These are phyloP conservation scores for Macrolepiota dolichaula DNA, from an alignment of 768 basidiomycete genomes.

Conservation along the genomic window DNA sequence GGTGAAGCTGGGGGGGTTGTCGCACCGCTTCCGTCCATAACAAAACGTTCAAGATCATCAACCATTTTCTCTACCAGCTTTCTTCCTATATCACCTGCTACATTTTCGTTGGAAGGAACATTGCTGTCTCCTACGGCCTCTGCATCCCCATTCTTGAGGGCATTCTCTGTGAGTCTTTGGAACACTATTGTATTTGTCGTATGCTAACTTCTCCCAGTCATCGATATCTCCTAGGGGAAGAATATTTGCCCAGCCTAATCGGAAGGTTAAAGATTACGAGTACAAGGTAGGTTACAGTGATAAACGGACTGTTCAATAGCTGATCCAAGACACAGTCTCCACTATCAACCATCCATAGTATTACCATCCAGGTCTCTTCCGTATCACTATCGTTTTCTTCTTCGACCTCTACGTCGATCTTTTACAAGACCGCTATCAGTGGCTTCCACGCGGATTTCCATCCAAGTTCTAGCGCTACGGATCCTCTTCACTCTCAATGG, in stretches of 20 bases:
- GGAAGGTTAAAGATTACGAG: constrained; percentile 35
- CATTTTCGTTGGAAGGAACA: not conserved
- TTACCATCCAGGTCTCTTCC: constrained; percentile 42
- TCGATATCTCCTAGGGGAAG: constrained; percentile 45
- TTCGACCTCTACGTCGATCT: constrained; percentile 27
- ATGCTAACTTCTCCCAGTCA: constrained; percentile 28
- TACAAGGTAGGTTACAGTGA: constrained; percentile 30
- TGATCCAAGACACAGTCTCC: constrained; percentile 31
- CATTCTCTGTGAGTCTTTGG: constrained; percentile 37
- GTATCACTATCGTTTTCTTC: constrained; percentile 39
- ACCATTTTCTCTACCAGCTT: constrained; percentile 10
- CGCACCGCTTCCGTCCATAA: not conserved
- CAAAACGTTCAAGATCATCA: constrained; percentile 5
- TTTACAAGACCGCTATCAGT: constrained; percentile 42
- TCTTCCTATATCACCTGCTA: constrained; percentile 15
- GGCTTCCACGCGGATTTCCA: constrained; percentile 37
- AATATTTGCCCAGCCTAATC: constrained; percentile 29
- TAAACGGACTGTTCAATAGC: not conserved
- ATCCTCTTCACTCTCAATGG: constrained; percentile 46
- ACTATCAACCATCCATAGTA: constrained; percentile 41
- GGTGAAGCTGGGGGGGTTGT: constrained; percentile 4
- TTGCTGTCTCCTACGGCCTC: constrained; percentile 25
- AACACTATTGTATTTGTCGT: constrained; percentile 6
- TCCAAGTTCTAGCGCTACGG: constrained; percentile 43
- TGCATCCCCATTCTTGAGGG: constrained; percentile 37